Evolutionary conservation across 257 asterid species (phyloP).

Genomic region (Hygrophila difformis): DNA sequence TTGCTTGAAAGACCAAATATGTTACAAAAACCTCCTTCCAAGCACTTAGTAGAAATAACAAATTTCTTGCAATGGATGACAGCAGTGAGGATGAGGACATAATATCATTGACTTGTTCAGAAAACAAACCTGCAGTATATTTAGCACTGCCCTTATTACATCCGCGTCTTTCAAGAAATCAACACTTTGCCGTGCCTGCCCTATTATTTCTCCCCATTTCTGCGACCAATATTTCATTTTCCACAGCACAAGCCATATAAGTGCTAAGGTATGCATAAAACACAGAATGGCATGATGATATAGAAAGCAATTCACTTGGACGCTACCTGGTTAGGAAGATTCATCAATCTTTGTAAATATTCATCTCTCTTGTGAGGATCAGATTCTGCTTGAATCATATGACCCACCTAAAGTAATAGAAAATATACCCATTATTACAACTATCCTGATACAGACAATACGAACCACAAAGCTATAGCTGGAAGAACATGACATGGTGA

Average conservation of each 20-base stretch:
- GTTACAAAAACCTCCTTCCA: neutral
- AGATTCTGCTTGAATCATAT: conserved; percentile 93
- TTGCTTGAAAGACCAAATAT: neutral
- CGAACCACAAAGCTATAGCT: conserved; percentile 1
- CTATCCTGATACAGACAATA: neutral
- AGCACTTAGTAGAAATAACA: too few species aligned
- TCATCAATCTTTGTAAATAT: conserved; percentile 85
- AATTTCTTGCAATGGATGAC: too few species aligned
- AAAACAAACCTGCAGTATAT: conserved; percentile 77
- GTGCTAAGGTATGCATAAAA: conserved; percentile 2
- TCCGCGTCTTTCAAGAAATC: conserved; percentile 87
- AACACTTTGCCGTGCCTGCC: conserved; percentile 84
- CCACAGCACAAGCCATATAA: conserved; percentile 9
- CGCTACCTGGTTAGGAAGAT: conserved; percentile 82
- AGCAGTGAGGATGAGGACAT: too few species aligned
- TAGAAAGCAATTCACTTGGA: conserved; percentile 2
- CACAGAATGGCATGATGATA: conserved; percentile 5
- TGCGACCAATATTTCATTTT: conserved; percentile 35
- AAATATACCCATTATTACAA: conserved; percentile 9
- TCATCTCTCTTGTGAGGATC: conserved; percentile 90
- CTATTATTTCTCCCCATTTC: conserved; percentile 96
- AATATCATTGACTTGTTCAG: conserved; percentile 4
- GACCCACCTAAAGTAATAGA: conserved; percentile 70
- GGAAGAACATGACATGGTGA: neutral
- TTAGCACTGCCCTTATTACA: conserved; percentile 84